A percentile compares a stretch with the other conserved stretches of the same genome.
phyloP scores from a whole-genome alignment of 192 early-diverging fungal genomes.

The Cladochytrium replicatum region DNA sequence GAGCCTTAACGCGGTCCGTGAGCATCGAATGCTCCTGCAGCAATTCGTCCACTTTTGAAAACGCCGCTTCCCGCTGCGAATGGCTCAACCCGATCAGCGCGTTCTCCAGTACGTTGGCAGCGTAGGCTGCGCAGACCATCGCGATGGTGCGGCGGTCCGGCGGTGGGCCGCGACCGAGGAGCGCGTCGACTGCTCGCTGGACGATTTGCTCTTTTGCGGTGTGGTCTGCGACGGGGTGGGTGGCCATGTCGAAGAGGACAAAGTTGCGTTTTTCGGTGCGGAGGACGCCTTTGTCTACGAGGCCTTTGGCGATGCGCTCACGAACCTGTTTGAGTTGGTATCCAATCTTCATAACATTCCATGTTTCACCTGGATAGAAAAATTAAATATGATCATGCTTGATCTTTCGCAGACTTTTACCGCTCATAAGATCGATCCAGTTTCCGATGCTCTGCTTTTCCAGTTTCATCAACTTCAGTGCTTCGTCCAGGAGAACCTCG shows the following conservation, averaged over 20 bases:
- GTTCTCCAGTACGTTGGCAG: conserved; percentile 96
- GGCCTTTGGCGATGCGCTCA: conserved; percentile 88
- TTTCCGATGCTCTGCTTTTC: conserved; percentile 74
- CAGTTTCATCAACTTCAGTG: conserved; percentile 80
- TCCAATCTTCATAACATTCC: conserved; percentile 94
- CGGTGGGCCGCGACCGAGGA: conserved; percentile 60
- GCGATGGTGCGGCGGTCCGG: conserved; percentile 63
- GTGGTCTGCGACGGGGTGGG: conserved; percentile 86
- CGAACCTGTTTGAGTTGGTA: conserved; percentile 97
- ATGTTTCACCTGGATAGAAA: conserved; percentile 95
- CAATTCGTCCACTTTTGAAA: conserved; percentile 78
- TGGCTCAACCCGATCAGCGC: conserved; percentile 74
- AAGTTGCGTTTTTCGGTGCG: conserved; percentile 95
- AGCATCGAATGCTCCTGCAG: conserved; percentile 74
- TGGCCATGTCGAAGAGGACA: conserved; percentile 94
- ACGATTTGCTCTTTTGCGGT: conserved; percentile 83
- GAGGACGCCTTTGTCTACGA: conserved; percentile 97
- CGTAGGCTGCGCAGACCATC: conserved; percentile 91
- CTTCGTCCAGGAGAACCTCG: conserved; percentile 93
- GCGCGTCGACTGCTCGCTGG: conserved; percentile 63
- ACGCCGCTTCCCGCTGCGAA: conserved; percentile 79
- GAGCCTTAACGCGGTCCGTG: conserved; percentile 32
- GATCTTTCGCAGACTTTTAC: conserved; percentile 31
- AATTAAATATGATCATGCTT: not conserved
- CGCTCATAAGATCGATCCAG: conserved; percentile 98